A percentile compares a stretch with the other conserved stretches of the same genome.
Evolutionary conservation across 768 basidiomycete species (phyloP).

Genomic region (Auriscalpium microsporum): DNA sequence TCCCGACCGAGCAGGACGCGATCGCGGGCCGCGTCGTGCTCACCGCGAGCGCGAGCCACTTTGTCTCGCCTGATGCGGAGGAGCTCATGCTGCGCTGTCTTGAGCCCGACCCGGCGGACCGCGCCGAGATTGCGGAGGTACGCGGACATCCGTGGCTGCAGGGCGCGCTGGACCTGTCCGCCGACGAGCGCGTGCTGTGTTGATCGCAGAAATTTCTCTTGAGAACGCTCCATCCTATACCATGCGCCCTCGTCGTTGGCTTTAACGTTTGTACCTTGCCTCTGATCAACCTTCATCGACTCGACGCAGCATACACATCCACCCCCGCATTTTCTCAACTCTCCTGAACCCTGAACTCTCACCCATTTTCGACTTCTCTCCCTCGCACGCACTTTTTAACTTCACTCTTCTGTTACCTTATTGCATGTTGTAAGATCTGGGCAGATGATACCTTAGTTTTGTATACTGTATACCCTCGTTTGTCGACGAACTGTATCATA

Average conservation of each 20-base stretch:
- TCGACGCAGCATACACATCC: background rate
- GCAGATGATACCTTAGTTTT: background rate
- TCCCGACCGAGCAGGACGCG: slow-evolving; percentile 81
- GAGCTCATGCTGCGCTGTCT: slow-evolving; percentile 71
- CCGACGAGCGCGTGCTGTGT: slow-evolving; percentile 6
- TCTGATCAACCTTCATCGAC: background rate
- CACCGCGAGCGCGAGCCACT: slow-evolving; percentile 9
- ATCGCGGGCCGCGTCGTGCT: slow-evolving; percentile 55
- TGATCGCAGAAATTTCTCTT: background rate
- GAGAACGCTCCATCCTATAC: background rate
- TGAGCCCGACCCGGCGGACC: slow-evolving; percentile 70
- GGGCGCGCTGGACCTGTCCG: slow-evolving; percentile 21
- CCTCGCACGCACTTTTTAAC: background rate
- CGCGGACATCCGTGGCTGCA: slow-evolving; percentile 77
- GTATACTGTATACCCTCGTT: background rate
- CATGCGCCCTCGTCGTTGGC: background rate
- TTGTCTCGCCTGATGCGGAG: slow-evolving; percentile 33
- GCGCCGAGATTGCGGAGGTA: slow-evolving; percentile 78
- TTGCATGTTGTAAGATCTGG: background rate
- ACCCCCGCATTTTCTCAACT: too few relatives aligned
- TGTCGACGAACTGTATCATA: background rate
- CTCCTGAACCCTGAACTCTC: too few relatives aligned
- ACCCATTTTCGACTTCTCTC: too few relatives aligned
- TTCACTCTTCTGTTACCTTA: background rate
- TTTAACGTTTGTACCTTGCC: background rate